A percentile compares a stretch with the other conserved stretches of the same genome.
phyloP scores from a whole-genome alignment of 2,329 filamentous ascomycete genomes.

The Calonectria crousiana region DNA sequence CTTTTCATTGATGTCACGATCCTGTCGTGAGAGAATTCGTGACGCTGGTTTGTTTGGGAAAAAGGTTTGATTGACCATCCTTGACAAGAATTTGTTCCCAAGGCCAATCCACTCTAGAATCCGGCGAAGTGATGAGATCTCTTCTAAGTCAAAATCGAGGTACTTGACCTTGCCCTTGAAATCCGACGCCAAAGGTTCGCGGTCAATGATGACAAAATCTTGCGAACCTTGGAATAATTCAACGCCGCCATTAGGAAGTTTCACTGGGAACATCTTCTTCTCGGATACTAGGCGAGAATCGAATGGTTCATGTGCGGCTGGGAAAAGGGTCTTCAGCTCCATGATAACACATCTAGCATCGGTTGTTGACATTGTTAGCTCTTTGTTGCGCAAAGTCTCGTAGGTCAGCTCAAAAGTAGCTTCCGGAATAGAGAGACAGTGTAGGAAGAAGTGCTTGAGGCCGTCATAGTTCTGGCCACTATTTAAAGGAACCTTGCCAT shows the following conservation, averaged over 20 bases:
- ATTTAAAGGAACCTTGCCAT: slow-evolving; percentile 43
- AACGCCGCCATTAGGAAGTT: slow-evolving; percentile 30
- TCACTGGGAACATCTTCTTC: slow-evolving; percentile 40
- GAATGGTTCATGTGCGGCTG: background rate
- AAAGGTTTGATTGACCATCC: slow-evolving; percentile 47
- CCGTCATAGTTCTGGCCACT: slow-evolving; percentile 45
- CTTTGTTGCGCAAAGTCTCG: slow-evolving; percentile 44
- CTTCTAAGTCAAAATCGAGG: slow-evolving; percentile 51
- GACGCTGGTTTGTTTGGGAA: slow-evolving; percentile 30
- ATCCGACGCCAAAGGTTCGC: slow-evolving; percentile 38
- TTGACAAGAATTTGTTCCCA: slow-evolving; percentile 48
- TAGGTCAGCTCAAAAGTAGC: slow-evolving; percentile 48
- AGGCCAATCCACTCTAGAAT: slow-evolving; percentile 52
- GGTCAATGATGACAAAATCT: slow-evolving; percentile 52
- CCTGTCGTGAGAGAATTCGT: slow-evolving; percentile 19
- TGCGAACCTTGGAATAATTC: slow-evolving; percentile 26
- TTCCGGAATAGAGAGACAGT: slow-evolving; percentile 43
- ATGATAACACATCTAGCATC: slow-evolving; percentile 48
- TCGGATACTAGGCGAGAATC: slow-evolving; percentile 25
- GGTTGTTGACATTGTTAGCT: slow-evolving; percentile 15
- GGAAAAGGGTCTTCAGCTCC: slow-evolving; percentile 50
- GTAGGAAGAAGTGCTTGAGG: slow-evolving; percentile 48
- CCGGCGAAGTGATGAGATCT: slow-evolving; percentile 46
- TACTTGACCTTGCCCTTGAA: slow-evolving; percentile 48
- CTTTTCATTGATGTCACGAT: slow-evolving; percentile 44